These are phyloP conservation scores for Hansenula sp. DNA, from an alignment of 1,139 yeast genomes.

Conservation along the genomic window DNA sequence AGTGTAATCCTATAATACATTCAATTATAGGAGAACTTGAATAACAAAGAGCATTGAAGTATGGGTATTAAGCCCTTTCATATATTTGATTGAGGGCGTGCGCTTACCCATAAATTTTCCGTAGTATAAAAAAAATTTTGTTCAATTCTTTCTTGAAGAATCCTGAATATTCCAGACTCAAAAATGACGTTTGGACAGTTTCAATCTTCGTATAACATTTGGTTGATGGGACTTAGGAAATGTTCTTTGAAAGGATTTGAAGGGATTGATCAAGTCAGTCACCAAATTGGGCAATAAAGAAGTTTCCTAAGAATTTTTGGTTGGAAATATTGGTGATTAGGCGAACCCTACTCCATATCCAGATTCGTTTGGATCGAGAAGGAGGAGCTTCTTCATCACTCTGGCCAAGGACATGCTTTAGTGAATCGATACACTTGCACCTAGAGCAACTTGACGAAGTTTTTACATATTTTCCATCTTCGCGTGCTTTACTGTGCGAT, in stretches of 20 bases:
- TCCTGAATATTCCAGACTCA: constrained; percentile 3
- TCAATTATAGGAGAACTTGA: no score
- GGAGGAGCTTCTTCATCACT: background rate
- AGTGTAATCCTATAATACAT: no score
- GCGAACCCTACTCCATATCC: constrained; percentile 3
- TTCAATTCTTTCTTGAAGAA: background rate
- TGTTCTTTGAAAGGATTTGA: constrained; percentile 14
- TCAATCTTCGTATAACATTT: background rate
- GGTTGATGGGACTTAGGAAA: background rate
- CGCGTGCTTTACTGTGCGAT: constrained; percentile 44
- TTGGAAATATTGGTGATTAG: background rate
- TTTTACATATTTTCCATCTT: constrained; percentile 79
- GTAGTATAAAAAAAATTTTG: constrained; percentile 2
- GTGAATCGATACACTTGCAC: constrained; percentile 56
- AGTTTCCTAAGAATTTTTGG: constrained; percentile 1
- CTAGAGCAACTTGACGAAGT: constrained; percentile 50
- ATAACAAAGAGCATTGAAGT: no score
- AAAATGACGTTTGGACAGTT: no score
- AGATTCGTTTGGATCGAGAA: constrained; percentile 7
- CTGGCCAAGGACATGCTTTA: constrained; percentile 9
- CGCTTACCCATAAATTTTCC: no score
- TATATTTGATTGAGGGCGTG: no score
- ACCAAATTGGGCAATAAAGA: constrained; percentile 13
- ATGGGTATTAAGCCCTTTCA: no score
- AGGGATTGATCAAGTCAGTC: background rate